These are phyloP conservation scores for Aspergillus sp. DNA, from an alignment of 2,329 filamentous ascomycete species.

Conservation along the genomic window DNA sequence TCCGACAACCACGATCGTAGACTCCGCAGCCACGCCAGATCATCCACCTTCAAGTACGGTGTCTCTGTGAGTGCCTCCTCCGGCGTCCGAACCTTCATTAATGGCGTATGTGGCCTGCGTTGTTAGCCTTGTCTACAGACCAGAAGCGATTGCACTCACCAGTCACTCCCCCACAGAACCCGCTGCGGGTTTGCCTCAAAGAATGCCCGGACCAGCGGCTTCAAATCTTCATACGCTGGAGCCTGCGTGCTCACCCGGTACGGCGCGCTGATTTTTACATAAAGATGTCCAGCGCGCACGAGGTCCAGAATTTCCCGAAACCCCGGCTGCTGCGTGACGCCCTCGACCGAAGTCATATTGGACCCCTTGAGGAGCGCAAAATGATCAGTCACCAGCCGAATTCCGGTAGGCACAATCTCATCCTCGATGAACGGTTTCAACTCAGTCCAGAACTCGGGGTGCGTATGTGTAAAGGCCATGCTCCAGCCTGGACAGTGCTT, in stretches of 20 bases:
- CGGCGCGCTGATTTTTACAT: slow-evolving; percentile 45
- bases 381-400: slow-evolving; percentile 43
- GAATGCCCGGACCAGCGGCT: slow-evolving; percentile 35
- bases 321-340: slow-evolving; percentile 35
- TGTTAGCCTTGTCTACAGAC: not conserved
- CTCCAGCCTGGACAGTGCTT: slow-evolving; percentile 31
- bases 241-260: slow-evolving; percentile 39
- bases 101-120: slow-evolving; percentile 42
- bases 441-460: slow-evolving; percentile 37
- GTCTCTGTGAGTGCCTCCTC: slow-evolving; percentile 42
- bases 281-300: slow-evolving; percentile 37
- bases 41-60: slow-evolving; percentile 31
- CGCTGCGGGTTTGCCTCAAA: slow-evolving; percentile 39
- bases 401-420: slow-evolving; percentile 24
- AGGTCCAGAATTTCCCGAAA: slow-evolving; percentile 37
- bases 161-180: slow-evolving; percentile 47
- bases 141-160: slow-evolving; percentile 21
- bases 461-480: slow-evolving; percentile 38
- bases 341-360: slow-evolving; percentile 35
- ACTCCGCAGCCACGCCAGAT: slow-evolving; percentile 33
- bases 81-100: slow-evolving; percentile 41
- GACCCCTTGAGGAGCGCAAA: slow-evolving; percentile 42
- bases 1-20: slow-evolving; percentile 31
- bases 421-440: slow-evolving; percentile 28
- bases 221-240: slow-evolving; percentile 38